Conservation (phyloP, 768 basidiomycete genomes). For the Suillus bovinus region DNA sequence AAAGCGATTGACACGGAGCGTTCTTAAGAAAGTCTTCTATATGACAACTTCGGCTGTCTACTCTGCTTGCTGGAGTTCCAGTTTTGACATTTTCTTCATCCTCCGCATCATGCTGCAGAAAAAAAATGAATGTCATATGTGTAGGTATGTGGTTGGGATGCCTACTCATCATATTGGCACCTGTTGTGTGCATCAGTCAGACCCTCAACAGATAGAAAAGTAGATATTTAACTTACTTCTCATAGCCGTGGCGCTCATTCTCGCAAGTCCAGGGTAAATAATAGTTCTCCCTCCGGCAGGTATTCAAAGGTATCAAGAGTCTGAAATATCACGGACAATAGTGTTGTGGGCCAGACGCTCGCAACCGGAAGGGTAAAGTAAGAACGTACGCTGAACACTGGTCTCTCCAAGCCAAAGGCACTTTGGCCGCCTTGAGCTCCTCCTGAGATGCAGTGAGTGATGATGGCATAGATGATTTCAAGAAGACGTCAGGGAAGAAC, state of each 20-base stretch:
- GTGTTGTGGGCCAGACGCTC: slow-evolving; percentile 13
- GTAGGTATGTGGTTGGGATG: slow-evolving; percentile 4
- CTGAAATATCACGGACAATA: slow-evolving; percentile 39
- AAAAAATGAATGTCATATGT: slow-evolving; percentile 6
- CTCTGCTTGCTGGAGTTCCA: slow-evolving; percentile 51
- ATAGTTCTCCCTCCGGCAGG: slow-evolving; percentile 73
- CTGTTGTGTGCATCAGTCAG: slow-evolving; percentile 37
- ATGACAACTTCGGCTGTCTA: slow-evolving; percentile 28
- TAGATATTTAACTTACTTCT: slow-evolving; percentile 58
- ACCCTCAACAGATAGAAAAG: neutral
- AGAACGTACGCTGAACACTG: slow-evolving; percentile 83
- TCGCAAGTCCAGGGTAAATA: slow-evolving; percentile 96
- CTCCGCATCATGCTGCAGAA: slow-evolving; percentile 74
- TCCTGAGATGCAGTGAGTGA: slow-evolving; percentile 80
- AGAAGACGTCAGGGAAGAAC: neutral
- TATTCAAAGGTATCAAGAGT: slow-evolving; percentile 83
- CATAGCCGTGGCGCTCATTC: slow-evolving; percentile 82
- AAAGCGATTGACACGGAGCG: neutral
- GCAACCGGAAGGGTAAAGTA: slow-evolving; percentile 4
- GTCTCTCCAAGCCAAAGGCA: slow-evolving; percentile 87
- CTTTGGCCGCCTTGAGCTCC: slow-evolving; percentile 71
- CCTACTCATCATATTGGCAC: slow-evolving; percentile 92
- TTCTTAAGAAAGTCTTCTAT: neutral
- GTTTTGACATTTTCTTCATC: slow-evolving; percentile 82
- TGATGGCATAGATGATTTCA: slow-evolving; percentile 53